These are phyloP conservation scores for Phialophora expanda DNA, from an alignment of 2,329 filamentous ascomycete species.

Conservation along the genomic window DNA sequence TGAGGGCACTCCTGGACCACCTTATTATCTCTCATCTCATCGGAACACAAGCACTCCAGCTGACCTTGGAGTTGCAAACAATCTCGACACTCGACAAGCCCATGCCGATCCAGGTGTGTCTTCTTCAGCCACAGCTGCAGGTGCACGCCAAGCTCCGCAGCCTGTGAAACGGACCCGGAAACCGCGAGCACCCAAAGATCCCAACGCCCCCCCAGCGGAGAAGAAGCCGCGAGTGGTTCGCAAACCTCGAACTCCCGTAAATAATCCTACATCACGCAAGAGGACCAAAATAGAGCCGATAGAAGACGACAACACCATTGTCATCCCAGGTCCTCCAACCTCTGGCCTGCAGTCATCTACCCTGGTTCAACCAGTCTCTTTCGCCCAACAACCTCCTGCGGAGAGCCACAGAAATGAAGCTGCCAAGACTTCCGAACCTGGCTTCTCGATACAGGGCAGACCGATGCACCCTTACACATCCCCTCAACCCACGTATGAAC, in stretches of 20 bases:
- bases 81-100: constrained; percentile 30
- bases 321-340: constrained; percentile 22
- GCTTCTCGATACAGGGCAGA: constrained; percentile 44
- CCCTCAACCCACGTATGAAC: constrained; percentile 49
- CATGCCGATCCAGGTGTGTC: constrained; percentile 14
- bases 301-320: constrained; percentile 25
- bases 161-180: constrained; percentile 43
- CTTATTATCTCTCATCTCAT: constrained; percentile 21
- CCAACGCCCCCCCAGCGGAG: constrained; percentile 39
- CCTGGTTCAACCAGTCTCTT: constrained; percentile 35
- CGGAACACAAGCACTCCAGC: constrained; percentile 21
- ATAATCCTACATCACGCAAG: constrained; percentile 53
- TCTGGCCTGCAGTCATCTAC: constrained; percentile 33
- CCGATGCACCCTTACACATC: constrained; percentile 34
- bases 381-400: constrained; percentile 20
- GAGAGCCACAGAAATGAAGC: constrained; percentile 22
- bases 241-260: constrained; percentile 38
- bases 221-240: constrained; percentile 38
- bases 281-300: constrained; percentile 49
- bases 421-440: constrained; percentile 47
- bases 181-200: constrained; percentile 44
- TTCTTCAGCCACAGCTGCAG: constrained; percentile 37
- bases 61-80: constrained; percentile 29
- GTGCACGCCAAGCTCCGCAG: constrained; percentile 41
- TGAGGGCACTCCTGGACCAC: constrained; percentile 32